A percentile compares a stretch with the other conserved stretches of the same genome.
Conservation (phyloP, 495 filamentous ascomycete genomes). For the Hypoxylon lienhwacheense region DNA sequence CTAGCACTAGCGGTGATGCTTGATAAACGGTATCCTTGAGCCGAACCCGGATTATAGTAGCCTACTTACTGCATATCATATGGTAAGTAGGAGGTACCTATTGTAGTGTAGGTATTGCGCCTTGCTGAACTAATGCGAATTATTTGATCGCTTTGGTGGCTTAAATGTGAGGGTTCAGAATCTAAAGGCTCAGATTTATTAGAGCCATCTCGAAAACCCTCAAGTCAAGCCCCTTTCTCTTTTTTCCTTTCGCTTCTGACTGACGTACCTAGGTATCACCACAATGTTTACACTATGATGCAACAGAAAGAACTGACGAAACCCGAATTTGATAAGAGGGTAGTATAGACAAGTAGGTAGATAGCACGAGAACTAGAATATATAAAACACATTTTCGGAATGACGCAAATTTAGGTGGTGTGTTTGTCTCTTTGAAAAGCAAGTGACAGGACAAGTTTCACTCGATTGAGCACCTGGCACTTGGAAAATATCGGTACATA, state of each 20-base stretch:
- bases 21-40: conserved; percentile 19
- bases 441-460: conserved; percentile 15
- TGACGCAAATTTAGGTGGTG: conserved; percentile 22
- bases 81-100: conserved; percentile 27
- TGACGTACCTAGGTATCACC: neutral
- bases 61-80: conserved; percentile 3
- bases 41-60: conserved; percentile 13
- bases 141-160: conserved; percentile 28
- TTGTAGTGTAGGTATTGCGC: conserved; percentile 17
- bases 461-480: neutral
- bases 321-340: neutral
- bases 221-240: conserved; percentile 4
- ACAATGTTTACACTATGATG: neutral
- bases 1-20: neutral
- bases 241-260: neutral
- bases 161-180: conserved; percentile 15
- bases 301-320: neutral
- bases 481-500: conserved; percentile 20
- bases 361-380: conserved; percentile 15
- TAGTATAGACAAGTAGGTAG: neutral
- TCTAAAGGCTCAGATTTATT: no score
- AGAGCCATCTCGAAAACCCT: conserved; percentile 17
- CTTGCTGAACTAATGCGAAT: conserved; percentile 19
- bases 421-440: conserved; percentile 15
- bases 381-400: conserved; percentile 7